Percentiles rank a stretch among this genome's conserved stretches.
Conservation (phyloP, 768 basidiomycete species). For the Russula dissimulans region DNA sequence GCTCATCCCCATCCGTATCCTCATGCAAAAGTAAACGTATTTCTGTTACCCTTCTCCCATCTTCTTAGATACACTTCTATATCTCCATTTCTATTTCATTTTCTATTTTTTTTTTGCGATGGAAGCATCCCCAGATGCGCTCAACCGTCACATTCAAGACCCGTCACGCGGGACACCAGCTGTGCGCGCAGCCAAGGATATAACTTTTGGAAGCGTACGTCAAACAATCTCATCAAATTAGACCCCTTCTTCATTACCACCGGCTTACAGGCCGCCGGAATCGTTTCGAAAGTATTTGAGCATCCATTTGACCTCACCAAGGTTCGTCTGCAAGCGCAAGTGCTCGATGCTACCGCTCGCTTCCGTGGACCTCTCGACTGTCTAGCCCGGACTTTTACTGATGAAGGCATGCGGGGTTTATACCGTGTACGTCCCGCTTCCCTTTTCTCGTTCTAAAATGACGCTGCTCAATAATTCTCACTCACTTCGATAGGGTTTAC, state of each 20-base stretch:
- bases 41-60: neutral
- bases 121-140: constrained; percentile 21
- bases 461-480: neutral
- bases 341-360: constrained; percentile 56
- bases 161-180: constrained; percentile 8
- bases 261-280: constrained; percentile 63
- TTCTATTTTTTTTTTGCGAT: neutral
- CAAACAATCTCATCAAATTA: neutral
- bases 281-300: constrained; percentile 81
- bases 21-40: neutral
- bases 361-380: constrained; percentile 89
- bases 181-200: constrained; percentile 24
- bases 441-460: neutral
- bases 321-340: constrained; percentile 87
- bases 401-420: constrained; percentile 76
- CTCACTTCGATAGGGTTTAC: constrained; percentile 49
- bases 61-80: neutral
- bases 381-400: constrained; percentile 65
- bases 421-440: constrained; percentile 58
- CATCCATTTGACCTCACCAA: constrained; percentile 95
- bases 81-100: neutral
- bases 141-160: constrained; percentile 11
- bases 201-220: constrained; percentile 25
- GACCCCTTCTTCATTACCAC: neutral
- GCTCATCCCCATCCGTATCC: no score